Evolutionary conservation across 768 basidiomycete species (phyloP), one percentile per base, ranked within the genome.

Genomic region (Macrolepiota fuliginosa): DNA sequence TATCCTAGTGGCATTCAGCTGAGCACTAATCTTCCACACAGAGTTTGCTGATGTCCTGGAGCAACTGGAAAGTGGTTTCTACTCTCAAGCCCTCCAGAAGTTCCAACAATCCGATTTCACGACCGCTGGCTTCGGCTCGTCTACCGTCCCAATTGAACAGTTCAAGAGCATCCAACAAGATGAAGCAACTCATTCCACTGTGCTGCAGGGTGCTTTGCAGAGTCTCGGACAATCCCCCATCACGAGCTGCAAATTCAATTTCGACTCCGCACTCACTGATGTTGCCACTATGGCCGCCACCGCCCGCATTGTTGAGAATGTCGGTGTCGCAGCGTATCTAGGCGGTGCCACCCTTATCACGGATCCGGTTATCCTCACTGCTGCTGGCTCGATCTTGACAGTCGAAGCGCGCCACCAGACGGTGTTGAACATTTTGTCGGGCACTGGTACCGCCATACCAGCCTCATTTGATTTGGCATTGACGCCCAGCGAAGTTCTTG

Each of bases 401-500:
- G 79, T 91, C 51, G 92, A 94, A 69, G 88, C 91, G n/a, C 87
- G 92, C 51, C 92, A 95, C 67, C 86, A 89, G 70, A 87, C 88
- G 1, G 73, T 94, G 46, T 80, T 92, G 55, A 93, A 94, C 76
- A 67, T 92, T 63, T 66, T 94, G 56, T 81, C 81, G 47, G 79
- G 81, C 15, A 74, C 72, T 62, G 86, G 83, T 15, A 79, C 79
- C 3, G 78, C 86, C 17, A 84, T 90, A 58, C 87, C 91, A 4
- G 71, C 81, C 47, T 78, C 89, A 1, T 94, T 92, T 69, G 92
- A 94, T 70, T 76, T 93, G 25, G 77, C 86, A 6, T 76, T 95
- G n/a, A 76, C 75, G 12, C 90, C 91, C 11, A 73, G 74, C 39
- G 88, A 93, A 70, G 84, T 92, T 27, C 81, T 93, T 47, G 85